Evolutionary conservation across 2,329 filamentous ascomycete species (phyloP), one percentile per base, ranked within the genome.

Genomic region (Thielaviopsis populi): DNA sequence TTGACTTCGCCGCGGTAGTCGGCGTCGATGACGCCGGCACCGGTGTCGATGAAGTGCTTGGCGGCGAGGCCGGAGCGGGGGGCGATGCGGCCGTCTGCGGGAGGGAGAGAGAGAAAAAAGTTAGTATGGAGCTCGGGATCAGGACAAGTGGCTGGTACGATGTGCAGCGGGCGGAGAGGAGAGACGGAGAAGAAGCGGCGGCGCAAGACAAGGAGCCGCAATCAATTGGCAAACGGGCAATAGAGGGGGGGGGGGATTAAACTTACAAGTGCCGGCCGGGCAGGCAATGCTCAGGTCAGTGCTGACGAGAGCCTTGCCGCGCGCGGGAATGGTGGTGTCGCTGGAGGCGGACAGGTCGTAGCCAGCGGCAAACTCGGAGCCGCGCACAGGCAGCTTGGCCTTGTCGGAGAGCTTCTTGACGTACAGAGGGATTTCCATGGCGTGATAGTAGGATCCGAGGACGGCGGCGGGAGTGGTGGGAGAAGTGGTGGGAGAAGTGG

Each of bases 1-100:
- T 95, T 96, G 70, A 99, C 87, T 69, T 88, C 88, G 22, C 94
- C 94, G 42, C 94, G 83, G 78, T 99, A 99, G 75, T 99, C 94
- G 41, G 92, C 91, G 74, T 99, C 94, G 70, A 99, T 97, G 68
- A 99, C 94, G 63, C 94, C 94, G 0, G 94, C 94, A 67, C 95
- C 91, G 0, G 89, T 94, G 74, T 96, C 91, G 73, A 99, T 97
- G 76, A 91, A 94, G 77, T 97, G 85, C 78, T 99, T 99, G 66
- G 85, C 80, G 1, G 92, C 92, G 42, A 96, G 85, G 59, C 91
- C 91, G n/a, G 89, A 94, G 68, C 91, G 88, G 10, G 91, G 91
- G 2, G 91, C 91, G 63, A 96, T 84, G 65, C 91, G 87, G 69
- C 92, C 92, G 73, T 97, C 89, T 92, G 13, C 10, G 13, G 37